Base-by-base conservation (phyloP, 1,284 basidiomycete species). In the Leccinum huronense region DNA sequence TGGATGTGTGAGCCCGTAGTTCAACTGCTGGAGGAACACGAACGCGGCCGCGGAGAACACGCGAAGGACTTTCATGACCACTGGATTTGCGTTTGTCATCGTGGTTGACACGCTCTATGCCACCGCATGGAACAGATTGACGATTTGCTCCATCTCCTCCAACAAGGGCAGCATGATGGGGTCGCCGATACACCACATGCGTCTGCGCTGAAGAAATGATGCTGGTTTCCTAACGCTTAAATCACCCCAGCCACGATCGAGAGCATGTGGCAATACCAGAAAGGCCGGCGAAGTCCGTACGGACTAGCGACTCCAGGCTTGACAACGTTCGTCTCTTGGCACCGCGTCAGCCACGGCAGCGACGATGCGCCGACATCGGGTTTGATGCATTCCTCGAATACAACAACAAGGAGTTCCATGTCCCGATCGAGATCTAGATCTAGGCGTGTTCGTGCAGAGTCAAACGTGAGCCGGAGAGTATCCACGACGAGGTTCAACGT, bases 1-100 rank as follows among this genome's bases (percentile, higher is more conserved):
- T 7, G 96, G 95, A 77, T 97, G 95, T 1, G 93, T 90, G 60
- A 97, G 81, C 0, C 94, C 91, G 70, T 95, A 95, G 73, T 94
- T 94, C 63, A 97, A 77, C 66, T 95, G 91, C 72, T 94, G 93
- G 0, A 98, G 80, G n/a, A 96, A 83, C 42, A 84, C 78, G 19
- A 95, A 79, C 0, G 87, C 87, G 63, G 85, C 85, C 2, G 80
- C 79, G 2, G 86, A 84, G 73, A 93, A 93, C 13, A 85, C 85
- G 0, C 82, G 81, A 42, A 95, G 79, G 2, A 93, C 83, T 66
- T 86, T 84, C 61, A 81, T 81, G 34, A 86, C 81, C 2, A 81
- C 80, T 1, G 23, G 75, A 51, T 80, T 77, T 62, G 80, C 80
- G 45, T 77, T 78, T 57, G 77, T 75, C 14, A 77, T 75, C 13